These are phyloP conservation scores for Phytophthora cactorum DNA, from an alignment of 352 stramenopile species.

Conservation along the genomic window DNA sequence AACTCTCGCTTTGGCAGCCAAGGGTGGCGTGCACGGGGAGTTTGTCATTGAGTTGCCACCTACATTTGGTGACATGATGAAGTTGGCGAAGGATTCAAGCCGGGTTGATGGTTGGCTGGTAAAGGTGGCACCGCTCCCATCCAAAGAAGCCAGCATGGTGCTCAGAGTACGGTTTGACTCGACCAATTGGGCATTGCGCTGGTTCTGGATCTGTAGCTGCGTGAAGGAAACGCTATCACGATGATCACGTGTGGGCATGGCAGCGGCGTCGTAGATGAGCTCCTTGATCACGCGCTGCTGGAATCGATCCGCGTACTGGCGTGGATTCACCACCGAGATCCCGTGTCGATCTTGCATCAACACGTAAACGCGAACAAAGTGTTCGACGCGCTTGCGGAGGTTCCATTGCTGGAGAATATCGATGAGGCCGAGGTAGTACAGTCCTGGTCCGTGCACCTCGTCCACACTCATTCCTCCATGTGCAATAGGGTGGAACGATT, in stretches of 20 bases:
- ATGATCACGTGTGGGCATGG: constrained; percentile 24
- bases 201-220: constrained; percentile 51
- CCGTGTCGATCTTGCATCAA: constrained; percentile 73
- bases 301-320: constrained; percentile 79
- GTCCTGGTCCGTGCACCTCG: constrained; percentile 89
- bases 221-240: constrained; percentile 43
- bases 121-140: constrained; percentile 26
- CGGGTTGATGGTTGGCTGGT: constrained; percentile 30
- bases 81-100: constrained; percentile 21
- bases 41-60: constrained; percentile 3
- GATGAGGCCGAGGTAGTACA: constrained; percentile 96
- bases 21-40: constrained; percentile 16
- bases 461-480: constrained; percentile 74
- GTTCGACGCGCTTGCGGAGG: constrained; percentile 90
- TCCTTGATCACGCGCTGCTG: constrained; percentile 78
- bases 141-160: constrained; percentile 62
- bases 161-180: constrained; percentile 58
- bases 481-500: constrained; percentile 59
- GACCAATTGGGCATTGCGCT: constrained; percentile 44
- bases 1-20: not conserved
- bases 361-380: constrained; percentile 79
- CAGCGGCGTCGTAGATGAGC: constrained; percentile 68
- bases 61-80: constrained; percentile 26
- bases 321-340: constrained; percentile 76
- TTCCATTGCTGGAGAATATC: constrained; percentile 97